These are phyloP conservation scores for Suillus placidus DNA, from an alignment of 768 basidiomycete species.

Conservation along the genomic window DNA sequence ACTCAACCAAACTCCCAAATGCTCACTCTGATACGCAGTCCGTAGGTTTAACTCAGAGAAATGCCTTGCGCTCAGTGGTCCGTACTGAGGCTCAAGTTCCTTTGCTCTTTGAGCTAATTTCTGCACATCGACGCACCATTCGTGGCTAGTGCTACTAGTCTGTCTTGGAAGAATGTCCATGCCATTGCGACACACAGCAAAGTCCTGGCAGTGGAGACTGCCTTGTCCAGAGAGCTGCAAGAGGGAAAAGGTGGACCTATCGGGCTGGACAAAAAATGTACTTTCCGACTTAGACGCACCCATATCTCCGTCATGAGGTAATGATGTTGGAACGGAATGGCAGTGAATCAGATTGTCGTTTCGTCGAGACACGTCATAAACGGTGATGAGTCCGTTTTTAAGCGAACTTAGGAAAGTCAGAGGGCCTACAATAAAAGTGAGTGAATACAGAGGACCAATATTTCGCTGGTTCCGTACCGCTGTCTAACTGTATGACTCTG, in stretches of 20 bases:
- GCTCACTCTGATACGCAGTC: constrained; percentile 55
- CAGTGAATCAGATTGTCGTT: constrained; percentile 46
- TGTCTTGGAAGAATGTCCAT: constrained; percentile 12
- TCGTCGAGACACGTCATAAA: constrained; percentile 61
- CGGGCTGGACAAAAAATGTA: constrained; percentile 34
- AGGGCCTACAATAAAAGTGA: constrained; percentile 40
- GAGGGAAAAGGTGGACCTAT: constrained; percentile 35
- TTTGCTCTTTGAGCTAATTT: constrained; percentile 34
- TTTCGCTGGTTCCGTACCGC: constrained; percentile 28
- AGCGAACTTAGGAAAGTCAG: constrained; percentile 63
- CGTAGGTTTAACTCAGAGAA: constrained; percentile 52
- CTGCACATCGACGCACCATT: constrained; percentile 45
- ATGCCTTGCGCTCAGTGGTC: constrained; percentile 48
- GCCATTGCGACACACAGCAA: constrained; percentile 28
- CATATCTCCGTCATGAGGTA: constrained; percentile 36
- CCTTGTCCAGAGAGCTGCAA: constrained; percentile 54
- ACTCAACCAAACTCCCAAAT: constrained; percentile 21
- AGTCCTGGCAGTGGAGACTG: constrained; percentile 45
- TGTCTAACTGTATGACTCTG: constrained; percentile 39
- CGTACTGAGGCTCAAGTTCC: constrained; percentile 39
- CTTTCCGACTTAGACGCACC: constrained; percentile 35
- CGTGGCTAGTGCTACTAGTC: constrained; percentile 20
- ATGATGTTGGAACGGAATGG: constrained; percentile 41
- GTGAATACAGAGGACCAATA: constrained; percentile 4
- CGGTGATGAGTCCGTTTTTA: constrained; percentile 56